Evolutionary conservation across 2,329 filamentous ascomycete species (phyloP).

Genomic region (Fusarium nematophilum): DNA sequence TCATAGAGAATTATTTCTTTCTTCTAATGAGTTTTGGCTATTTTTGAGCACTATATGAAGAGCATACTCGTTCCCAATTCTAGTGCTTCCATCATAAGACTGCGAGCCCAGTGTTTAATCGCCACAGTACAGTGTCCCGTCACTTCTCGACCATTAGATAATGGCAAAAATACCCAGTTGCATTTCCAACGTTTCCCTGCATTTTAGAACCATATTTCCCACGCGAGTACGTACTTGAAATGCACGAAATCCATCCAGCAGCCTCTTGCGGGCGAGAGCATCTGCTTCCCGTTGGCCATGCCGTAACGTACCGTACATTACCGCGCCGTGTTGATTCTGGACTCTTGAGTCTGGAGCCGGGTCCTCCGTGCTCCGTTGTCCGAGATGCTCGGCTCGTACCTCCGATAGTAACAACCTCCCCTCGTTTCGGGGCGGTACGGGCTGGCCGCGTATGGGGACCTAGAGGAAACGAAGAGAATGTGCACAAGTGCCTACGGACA

Average conservation of each 20-base stretch:
- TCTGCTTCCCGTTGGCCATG: background rate
- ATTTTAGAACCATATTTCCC: background rate
- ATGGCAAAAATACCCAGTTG: conserved; percentile 1
- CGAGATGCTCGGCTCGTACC: background rate
- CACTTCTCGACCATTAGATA: conserved; percentile 7
- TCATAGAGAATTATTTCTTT: too few species aligned
- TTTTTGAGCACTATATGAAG: too few species aligned
- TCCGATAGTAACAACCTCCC: background rate
- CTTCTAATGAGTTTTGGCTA: too few species aligned
- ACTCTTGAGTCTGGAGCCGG: conserved; percentile 1
- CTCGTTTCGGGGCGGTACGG: conserved; percentile 36
- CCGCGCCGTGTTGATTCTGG: conserved; percentile 16
- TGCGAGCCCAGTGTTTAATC: too few species aligned
- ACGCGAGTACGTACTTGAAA: background rate
- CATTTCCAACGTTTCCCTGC: conserved; percentile 7
- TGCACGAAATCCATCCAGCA: background rate
- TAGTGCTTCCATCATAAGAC: too few species aligned
- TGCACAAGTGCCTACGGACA: conserved; percentile 22
- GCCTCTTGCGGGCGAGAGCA: background rate
- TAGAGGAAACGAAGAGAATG: background rate
- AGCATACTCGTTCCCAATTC: too few species aligned
- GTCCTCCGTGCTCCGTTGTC: conserved; percentile 7
- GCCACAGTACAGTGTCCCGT: conserved; percentile 22
- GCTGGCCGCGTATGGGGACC: conserved; percentile 8
- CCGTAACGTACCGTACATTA: conserved; percentile 25